Base-by-base conservation (phyloP, 108 stramenopile genomes). In the Fistulifera solaris region DNA sequence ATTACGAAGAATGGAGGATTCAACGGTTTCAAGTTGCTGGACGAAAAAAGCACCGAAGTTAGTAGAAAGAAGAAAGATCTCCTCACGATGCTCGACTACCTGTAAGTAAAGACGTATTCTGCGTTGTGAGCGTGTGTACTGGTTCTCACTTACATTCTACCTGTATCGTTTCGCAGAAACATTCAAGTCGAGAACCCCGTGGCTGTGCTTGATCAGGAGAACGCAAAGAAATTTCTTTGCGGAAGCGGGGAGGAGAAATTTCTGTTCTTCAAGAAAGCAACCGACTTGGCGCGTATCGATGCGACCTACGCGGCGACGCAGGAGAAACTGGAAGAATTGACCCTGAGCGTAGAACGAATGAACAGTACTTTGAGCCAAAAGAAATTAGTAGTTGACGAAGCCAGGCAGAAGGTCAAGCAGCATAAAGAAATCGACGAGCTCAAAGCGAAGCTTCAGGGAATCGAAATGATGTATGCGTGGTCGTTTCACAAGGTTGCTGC, bases 181-280 rank as follows among this genome's bases (percentile, higher is more conserved):
- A 89, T 91, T 59, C 89, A 83, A 54, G 94, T 99, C 19, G 96
- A 97, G 46, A 99, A 99, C 73, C 98, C 98, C 40, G 93, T 92
- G 38, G 89, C 91, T 22, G 87, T 99, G 35, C 69, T 99, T 51
- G 94, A 94, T 67, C 98, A 99, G 58, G 98, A 99, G 71, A 90
- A 97, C 45, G 87, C 95, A 39, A 99, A 99, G 67, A 94, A 87
- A 50, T 99, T 99, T 70, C 73, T 99, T 39, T 82, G 75, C n/a
- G 96, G 96, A 17, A 87, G 84, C 48, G 67, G 73, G 26, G 67
- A 76, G 49, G 95, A 96, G 35, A 99, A 99, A 64, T 99, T 94
- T 66, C 56, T 22, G 5, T 96, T 99, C 68, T 99, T 99, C 64
- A 75, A 83, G 71, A 95, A 88, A 62, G 98, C 98, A 1, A 99